Base-by-base conservation (phyloP, 805 yeast species). In the Huiozyma sinensis region DNA sequence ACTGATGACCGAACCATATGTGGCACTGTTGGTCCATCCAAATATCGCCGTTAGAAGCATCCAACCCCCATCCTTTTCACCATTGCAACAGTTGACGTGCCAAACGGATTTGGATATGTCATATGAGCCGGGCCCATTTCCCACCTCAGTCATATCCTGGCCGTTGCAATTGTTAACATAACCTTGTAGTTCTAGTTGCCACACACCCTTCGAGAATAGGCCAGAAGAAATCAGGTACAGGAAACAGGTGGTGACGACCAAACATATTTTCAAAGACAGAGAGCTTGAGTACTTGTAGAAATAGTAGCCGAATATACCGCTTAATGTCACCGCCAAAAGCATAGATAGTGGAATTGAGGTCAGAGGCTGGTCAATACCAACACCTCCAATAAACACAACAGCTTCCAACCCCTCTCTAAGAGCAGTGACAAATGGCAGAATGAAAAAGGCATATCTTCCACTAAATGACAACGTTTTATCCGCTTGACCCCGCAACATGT, bases 11-110 rank as follows among this genome's bases (percentile, higher is more conserved):
- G 95, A 83, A 4, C 94, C 95, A 57, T 82, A 85, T 0, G 97
- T 88, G 3, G 95, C 96, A 50, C 89, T 77, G 60, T 88, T 88
- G 10, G 92, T 87, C 97, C 97, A 88, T 1, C 97, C 97, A 41
- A 88, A 72, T 5, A 88, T 69, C 1, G 95, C 96, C 33, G 89
- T 86, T 54, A 84, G 71, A 33, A 88, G 68, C 95, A 87, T 86
- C 95, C 95, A 88, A 31, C 81, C 77, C 4, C 95, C 95, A 56
- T 88, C 96, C n/a, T 75, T 83, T 52, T 84, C 82, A 27, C 95
- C 94, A 60, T 87, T 87, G 66, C 97, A 88, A 62, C 95, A 87
- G 64, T 88, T 86, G 28, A 88, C 95, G 60, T 88, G 97, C 97
- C 97, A 88, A 2, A 88, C 79, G 6, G 92, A 79, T 40, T 71